phyloP scores from a whole-genome alignment of 1,284 basidiomycete genomes.

The Sutorius eximius region DNA sequence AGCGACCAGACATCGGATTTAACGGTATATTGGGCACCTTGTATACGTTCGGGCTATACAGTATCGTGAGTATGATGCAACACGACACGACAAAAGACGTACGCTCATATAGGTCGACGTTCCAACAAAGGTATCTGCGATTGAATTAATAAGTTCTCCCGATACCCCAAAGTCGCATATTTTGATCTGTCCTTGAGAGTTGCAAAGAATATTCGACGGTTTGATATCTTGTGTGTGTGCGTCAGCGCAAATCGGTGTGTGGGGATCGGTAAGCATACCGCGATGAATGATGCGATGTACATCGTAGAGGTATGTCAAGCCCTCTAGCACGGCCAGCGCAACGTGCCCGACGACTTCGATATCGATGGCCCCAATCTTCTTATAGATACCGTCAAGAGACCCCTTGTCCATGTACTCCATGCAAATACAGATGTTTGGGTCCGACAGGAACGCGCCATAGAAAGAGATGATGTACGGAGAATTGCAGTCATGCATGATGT shows the following conservation, averaged over 20 bases:
- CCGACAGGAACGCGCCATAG: constrained; percentile 93
- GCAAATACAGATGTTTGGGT: constrained; percentile 98
- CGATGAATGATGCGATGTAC: constrained; percentile 99
- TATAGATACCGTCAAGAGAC: constrained; percentile 91
- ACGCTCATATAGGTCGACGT: constrained; percentile 99
- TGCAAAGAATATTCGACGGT: constrained; percentile 95
- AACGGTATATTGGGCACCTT: constrained; percentile 96
- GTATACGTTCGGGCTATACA: constrained; percentile 92
- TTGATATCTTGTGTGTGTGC: constrained; percentile 83
- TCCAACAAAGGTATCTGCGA: constrained; percentile 98
- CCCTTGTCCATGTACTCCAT: constrained; percentile 98
- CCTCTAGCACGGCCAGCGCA: constrained; percentile 89
- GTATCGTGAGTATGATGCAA: constrained; percentile 9
- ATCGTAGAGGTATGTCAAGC: constrained; percentile 97
- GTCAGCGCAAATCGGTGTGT: constrained; percentile 6
- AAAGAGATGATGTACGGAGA: constrained; percentile 94
- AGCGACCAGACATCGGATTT: constrained; percentile 98
- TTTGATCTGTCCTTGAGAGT: constrained; percentile 93
- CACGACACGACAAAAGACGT: constrained; percentile 39
- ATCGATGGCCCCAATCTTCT: constrained; percentile 86
- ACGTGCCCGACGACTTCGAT: constrained; percentile 90
- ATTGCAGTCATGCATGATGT: constrained; percentile 98
- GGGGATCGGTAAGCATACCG: constrained; percentile 52
- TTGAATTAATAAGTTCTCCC: constrained; percentile 97
- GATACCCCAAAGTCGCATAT: constrained; percentile 99